phyloP scores from a whole-genome alignment of 2,329 filamentous ascomycete genomes.

The Aspergillus sp. region DNA sequence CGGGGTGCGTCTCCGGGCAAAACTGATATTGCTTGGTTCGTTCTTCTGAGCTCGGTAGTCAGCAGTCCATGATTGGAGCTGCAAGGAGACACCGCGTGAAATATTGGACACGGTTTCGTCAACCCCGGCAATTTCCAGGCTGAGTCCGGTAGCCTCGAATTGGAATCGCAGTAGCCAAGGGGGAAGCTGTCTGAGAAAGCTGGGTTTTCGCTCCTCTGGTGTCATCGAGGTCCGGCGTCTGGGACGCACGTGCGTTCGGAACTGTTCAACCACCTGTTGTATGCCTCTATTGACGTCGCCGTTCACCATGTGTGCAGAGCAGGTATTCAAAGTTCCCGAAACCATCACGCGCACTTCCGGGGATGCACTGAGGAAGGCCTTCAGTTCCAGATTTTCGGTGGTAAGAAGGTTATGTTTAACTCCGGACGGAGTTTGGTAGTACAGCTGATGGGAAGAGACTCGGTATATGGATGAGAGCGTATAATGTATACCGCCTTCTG shows the following conservation, averaged over 20 bases:
- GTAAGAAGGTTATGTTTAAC: slow-evolving; percentile 82
- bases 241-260: slow-evolving; percentile 67
- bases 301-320: slow-evolving; percentile 83
- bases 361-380: slow-evolving; percentile 76
- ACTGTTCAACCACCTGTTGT: slow-evolving; percentile 82
- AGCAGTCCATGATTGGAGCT: slow-evolving; percentile 81
- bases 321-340: slow-evolving; percentile 77
- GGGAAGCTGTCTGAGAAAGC: slow-evolving; percentile 75
- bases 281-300: slow-evolving; percentile 91
- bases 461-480: slow-evolving; percentile 78
- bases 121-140: slow-evolving; percentile 83
- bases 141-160: slow-evolving; percentile 84
- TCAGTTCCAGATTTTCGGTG: slow-evolving; percentile 84
- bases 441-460: slow-evolving; percentile 81
- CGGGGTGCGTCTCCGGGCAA: slow-evolving; percentile 67
- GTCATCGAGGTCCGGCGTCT: slow-evolving; percentile 52
- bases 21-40: slow-evolving; percentile 49
- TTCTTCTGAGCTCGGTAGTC: slow-evolving; percentile 83
- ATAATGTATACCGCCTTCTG: slow-evolving; percentile 80
- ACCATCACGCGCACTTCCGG: slow-evolving; percentile 81
- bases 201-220: slow-evolving; percentile 55
- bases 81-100: slow-evolving; percentile 77
- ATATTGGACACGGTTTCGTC: slow-evolving; percentile 80
- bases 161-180: slow-evolving; percentile 81
- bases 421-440: slow-evolving; percentile 86